A percentile compares a stretch with the other conserved stretches of the same genome.
Conservation (phyloP, 805 yeast genomes). For the Isabelozyma rhagii region DNA sequence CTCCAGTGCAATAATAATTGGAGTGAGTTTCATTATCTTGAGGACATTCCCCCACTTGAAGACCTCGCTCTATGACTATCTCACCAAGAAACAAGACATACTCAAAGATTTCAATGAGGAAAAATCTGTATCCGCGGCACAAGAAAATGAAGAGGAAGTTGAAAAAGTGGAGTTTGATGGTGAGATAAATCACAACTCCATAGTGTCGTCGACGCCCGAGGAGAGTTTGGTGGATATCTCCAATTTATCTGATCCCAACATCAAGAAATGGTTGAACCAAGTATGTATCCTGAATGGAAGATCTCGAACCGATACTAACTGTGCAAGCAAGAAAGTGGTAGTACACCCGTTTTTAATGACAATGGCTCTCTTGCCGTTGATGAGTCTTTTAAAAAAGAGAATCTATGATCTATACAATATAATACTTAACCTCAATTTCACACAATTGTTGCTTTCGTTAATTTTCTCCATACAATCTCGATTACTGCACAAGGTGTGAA, state of each 20-base stretch:
- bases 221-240: conserved; percentile 25
- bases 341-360: conserved; percentile 45
- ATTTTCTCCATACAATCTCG: conserved; percentile 1
- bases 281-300: conserved; percentile 25
- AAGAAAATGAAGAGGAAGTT: conserved; percentile 6
- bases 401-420: conserved; percentile 12
- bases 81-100: conserved; percentile 12
- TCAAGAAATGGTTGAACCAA: conserved; percentile 33
- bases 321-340: conserved; percentile 42
- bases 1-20: conserved; percentile 41
- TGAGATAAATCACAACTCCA: conserved; percentile 9
- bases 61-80: conserved; percentile 17
- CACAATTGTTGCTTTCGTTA: conserved; percentile 8
- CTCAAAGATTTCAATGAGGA: neutral
- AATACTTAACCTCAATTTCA: conserved; percentile 13
- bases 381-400: conserved; percentile 35
- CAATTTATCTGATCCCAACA: conserved; percentile 34
- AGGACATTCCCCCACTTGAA: conserved; percentile 51
- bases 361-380: conserved; percentile 47
- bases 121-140: neutral
- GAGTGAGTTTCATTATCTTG: conserved; percentile 40
- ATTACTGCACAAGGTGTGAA: neutral
- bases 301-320: conserved; percentile 13
- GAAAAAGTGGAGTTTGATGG: conserved; percentile 16
- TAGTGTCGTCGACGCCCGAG: neutral